These are phyloP conservation scores for Ceratonia siliqua DNA, from an alignment of 306 rosid species.

Conservation along the genomic window DNA sequence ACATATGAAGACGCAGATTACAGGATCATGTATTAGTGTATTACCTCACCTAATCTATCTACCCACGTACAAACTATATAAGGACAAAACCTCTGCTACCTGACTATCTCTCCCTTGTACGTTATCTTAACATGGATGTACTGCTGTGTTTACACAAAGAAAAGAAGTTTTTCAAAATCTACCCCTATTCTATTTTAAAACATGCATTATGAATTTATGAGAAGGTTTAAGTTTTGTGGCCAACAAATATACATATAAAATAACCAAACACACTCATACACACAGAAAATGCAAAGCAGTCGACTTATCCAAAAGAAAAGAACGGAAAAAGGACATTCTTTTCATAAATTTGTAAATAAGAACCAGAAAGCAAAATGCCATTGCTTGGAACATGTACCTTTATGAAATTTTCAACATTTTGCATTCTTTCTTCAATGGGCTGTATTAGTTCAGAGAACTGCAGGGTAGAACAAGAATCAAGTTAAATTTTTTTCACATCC, in stretches of 20 bases:
- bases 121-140: neutral
- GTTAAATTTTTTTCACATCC: constrained; percentile 2
- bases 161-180: neutral
- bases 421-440: constrained; percentile 72
- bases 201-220: constrained; percentile 29
- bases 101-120: constrained; percentile 16
- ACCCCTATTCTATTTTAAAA: constrained; percentile 20
- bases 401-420: constrained; percentile 62
- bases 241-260: neutral
- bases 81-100: constrained; percentile 7
- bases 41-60: constrained; percentile 3
- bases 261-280: neutral
- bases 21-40: neutral
- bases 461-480: constrained; percentile 27
- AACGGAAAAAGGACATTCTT: too few species aligned
- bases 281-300: too few species aligned
- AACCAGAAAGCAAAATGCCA: neutral
- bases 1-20: constrained; percentile 15
- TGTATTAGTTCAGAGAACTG: constrained; percentile 84
- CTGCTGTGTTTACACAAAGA: constrained; percentile 27
- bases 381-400: constrained; percentile 55
- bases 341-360: neutral
- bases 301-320: too few species aligned
- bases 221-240: neutral
- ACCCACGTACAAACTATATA: neutral